Conservation (phyloP, 257 asterid genomes). For the Mitragyna speciosa region DNA sequence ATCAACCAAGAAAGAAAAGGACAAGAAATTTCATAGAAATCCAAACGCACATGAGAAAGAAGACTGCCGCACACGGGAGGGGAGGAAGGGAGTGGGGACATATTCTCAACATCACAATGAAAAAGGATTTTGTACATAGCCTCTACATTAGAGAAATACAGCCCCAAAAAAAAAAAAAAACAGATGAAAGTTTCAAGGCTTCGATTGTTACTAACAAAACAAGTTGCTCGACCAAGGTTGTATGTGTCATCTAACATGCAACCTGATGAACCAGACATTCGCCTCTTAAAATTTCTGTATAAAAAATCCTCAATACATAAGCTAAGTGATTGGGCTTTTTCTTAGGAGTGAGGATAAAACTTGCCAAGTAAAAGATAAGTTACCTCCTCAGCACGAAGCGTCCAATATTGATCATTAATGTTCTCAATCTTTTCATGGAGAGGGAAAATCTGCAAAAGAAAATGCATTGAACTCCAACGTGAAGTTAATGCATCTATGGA, state of each 20-base stretch:
- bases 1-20: not conserved
- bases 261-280: not conserved
- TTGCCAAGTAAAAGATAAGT: not conserved
- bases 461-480: conserved; percentile 6
- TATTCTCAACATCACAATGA: not conserved
- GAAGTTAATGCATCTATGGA: not conserved
- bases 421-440: conserved; percentile 77
- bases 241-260: not conserved
- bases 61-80: too few species aligned
- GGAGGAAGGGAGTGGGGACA: too few species aligned
- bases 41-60: not conserved
- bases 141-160: not conserved
- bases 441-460: conserved; percentile 59
- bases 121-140: not conserved
- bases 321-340: not conserved
- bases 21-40: not conserved
- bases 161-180: too few species aligned
- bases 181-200: not conserved
- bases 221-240: not conserved
- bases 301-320: not conserved
- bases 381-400: conserved; percentile 90
- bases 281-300: not conserved
- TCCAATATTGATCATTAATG: conserved; percentile 87
- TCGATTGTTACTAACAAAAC: not conserved
- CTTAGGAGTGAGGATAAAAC: conserved; percentile 1